Evolutionary conservation across 768 basidiomycete species (phyloP), one percentile per base, ranked within the genome.

Genomic region (Lentinula aciculospora): DNA sequence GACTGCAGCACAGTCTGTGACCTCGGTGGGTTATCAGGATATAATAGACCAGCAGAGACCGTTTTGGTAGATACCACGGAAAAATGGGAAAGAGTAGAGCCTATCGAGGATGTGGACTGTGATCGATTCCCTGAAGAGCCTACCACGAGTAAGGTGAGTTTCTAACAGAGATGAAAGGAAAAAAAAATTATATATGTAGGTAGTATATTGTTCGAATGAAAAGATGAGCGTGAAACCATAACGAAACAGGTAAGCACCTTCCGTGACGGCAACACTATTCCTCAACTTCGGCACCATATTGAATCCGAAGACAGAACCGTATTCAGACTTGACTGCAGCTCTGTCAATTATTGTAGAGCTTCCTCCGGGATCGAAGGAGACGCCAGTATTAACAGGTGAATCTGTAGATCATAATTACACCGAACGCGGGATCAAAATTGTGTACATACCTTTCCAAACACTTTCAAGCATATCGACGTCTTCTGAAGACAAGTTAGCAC

Each of bases 241-340:
- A 45, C 12, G 23, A 28, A 44, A 42, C 15, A 42, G 36, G 40
- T 39, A 40, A 44, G 27, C 37, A 56, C 54, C 54, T 56, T 56
- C 51, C 32, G 32, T 53, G 23, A 36, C 37, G 25, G 40, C 44
- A n/a, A 56, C 10, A 15, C 54, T 56, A 27, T 56, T 56, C 42
- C 40, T 56, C 21, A 42, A 32, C 54, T 56, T 56, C 9, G 39
- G n/a, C 54, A 36, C 54, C 44, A 56, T 23, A 32, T 34, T 46
- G 28, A 56, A 56, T 15, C 54, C 54, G 42, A 56, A 56, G 23
- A 56, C 42, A 44, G 54, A 56, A 5, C 54, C 54, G 21, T 56
- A 56, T 21, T 42, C 54, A n/a, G 54, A 56, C 42, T 56, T 56
- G 25, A 56, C 29, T 19, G 40, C 42, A 9, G n/a, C 29, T 34